Evolutionary conservation across 345 rosid species (phyloP), one percentile per base, ranked within the genome.

Genomic region (Erucastrum elatum): DNA sequence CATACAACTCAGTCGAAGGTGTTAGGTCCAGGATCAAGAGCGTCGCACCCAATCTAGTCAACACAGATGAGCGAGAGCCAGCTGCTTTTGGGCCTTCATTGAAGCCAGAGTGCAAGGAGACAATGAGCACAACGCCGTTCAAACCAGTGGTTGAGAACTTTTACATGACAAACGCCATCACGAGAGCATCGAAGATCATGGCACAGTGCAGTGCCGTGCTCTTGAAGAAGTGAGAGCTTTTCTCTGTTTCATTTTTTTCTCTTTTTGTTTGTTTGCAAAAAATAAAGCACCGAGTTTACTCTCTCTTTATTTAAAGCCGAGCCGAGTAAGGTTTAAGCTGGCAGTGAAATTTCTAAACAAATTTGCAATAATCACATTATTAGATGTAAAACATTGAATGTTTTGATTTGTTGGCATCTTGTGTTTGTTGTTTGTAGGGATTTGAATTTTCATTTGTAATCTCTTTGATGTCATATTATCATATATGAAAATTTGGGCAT

Each of bases 121-220:
- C 72, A 44, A 72, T 90, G 82, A 88, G 88, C 75, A 56, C 64
- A 16, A 74, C 87, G 0, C 94, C 94, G 3, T 96, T 93, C 86
- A 80, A 79, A 30, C 26, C 81, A 1, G 88, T 81, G 4, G 77
- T 93, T 1, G 92, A 93, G 76, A 96, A 93, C 53, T 96, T 93
- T 84, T 96, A 93, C 84, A 93, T 91, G 98, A 96, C 99, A 0
- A 87, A 96, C 76, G 70, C 98, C 8, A 96, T 96, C 66, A 96
- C 97, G 62, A 89, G 99, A 83, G 98, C 99, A 25, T 96, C 98
- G 4, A 96, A 93, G 88, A 91, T 89, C 79, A 96, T 96, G 99
- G 97, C 99, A 0, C 98, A 90, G 79, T 96, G 98, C 92, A 91
- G 94, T 75, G 86, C 94, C 0, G 77, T 85, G 80, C 89, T 96